Evolutionary conservation across 495 filamentous ascomycete genomes (phyloP).

Genomic region (Lophium mytilinum): DNA sequence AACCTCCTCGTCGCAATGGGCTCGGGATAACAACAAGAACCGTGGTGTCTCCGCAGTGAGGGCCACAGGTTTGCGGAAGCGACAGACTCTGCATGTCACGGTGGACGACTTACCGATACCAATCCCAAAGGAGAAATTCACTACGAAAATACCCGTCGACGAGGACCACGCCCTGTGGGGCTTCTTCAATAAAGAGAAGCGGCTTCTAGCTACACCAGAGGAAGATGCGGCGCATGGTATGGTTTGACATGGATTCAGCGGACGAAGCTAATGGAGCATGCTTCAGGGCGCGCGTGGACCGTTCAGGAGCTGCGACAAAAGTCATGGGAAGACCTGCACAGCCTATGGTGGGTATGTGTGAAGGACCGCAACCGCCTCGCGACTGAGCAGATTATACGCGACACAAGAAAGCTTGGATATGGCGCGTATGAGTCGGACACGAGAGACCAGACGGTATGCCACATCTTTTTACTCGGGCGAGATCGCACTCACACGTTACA

Average conservation of each 20-base stretch:
- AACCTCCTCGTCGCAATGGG: constrained; percentile 25
- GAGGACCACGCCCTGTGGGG: constrained; percentile 84
- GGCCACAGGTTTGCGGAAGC: constrained; percentile 56
- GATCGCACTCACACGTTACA: background rate
- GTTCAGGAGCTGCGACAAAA: constrained; percentile 82
- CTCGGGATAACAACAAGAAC: constrained; percentile 51
- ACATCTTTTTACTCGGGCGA: background rate
- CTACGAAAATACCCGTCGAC: constrained; percentile 48
- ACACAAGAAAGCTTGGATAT: constrained; percentile 55
- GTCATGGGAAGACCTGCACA: constrained; percentile 88
- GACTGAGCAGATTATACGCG: constrained; percentile 62
- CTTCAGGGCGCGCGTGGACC: constrained; percentile 67
- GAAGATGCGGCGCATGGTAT: constrained; percentile 60
- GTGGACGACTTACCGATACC: constrained; percentile 70
- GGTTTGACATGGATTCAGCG: constrained; percentile 11
- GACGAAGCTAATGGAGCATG: background rate
- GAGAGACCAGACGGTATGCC: constrained; percentile 56
- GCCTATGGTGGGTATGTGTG: constrained; percentile 88
- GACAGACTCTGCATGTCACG: constrained; percentile 57
- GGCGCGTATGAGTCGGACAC: constrained; percentile 54
- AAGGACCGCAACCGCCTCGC: constrained; percentile 86
- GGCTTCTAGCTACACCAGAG: constrained; percentile 56
- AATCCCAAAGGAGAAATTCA: constrained; percentile 44
- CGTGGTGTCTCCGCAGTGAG: constrained; percentile 78
- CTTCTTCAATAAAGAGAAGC: constrained; percentile 68